A percentile compares a stretch with the other conserved stretches of the same genome.
Conservation (phyloP, 805 yeast species). For the Candida ipomoeae region DNA sequence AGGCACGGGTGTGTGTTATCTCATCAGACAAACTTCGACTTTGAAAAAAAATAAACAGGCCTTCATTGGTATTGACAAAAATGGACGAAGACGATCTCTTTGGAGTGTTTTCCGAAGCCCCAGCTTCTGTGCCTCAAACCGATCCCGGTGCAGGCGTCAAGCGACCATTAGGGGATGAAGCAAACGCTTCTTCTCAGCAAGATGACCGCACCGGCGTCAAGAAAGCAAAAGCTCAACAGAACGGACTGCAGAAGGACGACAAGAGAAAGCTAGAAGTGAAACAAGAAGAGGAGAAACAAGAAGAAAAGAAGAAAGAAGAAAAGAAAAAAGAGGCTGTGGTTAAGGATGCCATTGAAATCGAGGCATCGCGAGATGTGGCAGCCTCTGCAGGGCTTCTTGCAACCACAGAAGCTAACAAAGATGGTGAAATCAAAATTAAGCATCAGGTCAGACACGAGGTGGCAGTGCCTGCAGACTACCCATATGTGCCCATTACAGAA, state of each 20-base stretch:
- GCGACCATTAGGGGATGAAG: background rate
- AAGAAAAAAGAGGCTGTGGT: slow-evolving; percentile 62
- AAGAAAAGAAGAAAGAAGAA: slow-evolving; percentile 19
- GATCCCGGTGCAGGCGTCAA: background rate
- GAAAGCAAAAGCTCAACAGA: background rate
- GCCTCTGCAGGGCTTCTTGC: slow-evolving; percentile 69
- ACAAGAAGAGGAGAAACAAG: slow-evolving; percentile 35
- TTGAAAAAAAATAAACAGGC: slow-evolving; percentile 1
- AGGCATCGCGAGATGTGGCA: slow-evolving; percentile 84
- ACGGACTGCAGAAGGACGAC: background rate
- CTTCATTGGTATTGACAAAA: background rate
- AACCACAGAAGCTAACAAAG: slow-evolving; percentile 22
- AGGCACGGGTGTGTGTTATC: slow-evolving; percentile 14
- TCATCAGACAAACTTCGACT: slow-evolving; percentile 5
- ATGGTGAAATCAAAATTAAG: slow-evolving; percentile 52
- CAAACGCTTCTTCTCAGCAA: background rate
- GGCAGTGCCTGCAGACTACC: slow-evolving; percentile 88
- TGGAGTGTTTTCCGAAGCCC: slow-evolving; percentile 59
- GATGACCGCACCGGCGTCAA: background rate
- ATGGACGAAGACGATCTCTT: slow-evolving; percentile 54
- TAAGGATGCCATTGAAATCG: slow-evolving; percentile 82
- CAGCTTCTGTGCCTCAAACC: slow-evolving; percentile 27
- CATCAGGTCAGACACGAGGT: slow-evolving; percentile 98
- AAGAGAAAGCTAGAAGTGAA: slow-evolving; percentile 25
- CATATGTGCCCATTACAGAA: slow-evolving; percentile 82